Evolutionary conservation across 257 asterid genomes (phyloP).

Genomic region (Forsythia suspensa): DNA sequence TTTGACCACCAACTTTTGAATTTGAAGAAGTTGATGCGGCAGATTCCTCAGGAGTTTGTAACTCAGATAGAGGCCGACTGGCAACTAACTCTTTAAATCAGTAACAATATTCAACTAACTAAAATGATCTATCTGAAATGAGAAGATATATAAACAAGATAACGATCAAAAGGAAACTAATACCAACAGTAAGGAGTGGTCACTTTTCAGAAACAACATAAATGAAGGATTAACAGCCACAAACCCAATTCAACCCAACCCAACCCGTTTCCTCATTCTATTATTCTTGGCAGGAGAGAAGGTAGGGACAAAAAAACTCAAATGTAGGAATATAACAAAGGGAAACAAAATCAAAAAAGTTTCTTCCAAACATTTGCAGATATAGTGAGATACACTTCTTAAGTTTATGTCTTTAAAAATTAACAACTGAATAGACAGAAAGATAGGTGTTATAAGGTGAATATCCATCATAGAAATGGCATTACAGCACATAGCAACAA

Average conservation of each 20-base stretch:
- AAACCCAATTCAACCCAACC: too few species aligned
- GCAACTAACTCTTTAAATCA: constrained; percentile 97
- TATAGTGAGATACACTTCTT: background rate
- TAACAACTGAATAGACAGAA: background rate
- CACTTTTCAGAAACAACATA: background rate
- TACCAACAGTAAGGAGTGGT: constrained; percentile 5
- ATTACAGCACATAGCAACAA: background rate
- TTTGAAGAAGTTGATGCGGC: constrained; percentile 29
- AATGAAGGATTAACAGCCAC: too few species aligned
- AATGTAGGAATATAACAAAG: background rate
- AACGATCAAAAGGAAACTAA: background rate
- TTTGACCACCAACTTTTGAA: constrained; percentile 49
- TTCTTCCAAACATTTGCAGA: background rate
- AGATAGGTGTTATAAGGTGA: background rate
- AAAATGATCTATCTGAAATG: constrained; percentile 12
- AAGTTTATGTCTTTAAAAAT: background rate
- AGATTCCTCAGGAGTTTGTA: constrained; percentile 77
- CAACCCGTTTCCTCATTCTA: too few species aligned
- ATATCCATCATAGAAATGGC: background rate
- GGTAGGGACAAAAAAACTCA: background rate
- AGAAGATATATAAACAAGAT: constrained; percentile 8
- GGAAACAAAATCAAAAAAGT: background rate
- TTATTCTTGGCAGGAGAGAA: background rate
- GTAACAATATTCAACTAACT: constrained; percentile 25
- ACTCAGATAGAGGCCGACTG: constrained; percentile 75